These are phyloP conservation scores for Fusarium temperatum DNA, from an alignment of 2,329 filamentous ascomycete genomes.

Conservation along the genomic window DNA sequence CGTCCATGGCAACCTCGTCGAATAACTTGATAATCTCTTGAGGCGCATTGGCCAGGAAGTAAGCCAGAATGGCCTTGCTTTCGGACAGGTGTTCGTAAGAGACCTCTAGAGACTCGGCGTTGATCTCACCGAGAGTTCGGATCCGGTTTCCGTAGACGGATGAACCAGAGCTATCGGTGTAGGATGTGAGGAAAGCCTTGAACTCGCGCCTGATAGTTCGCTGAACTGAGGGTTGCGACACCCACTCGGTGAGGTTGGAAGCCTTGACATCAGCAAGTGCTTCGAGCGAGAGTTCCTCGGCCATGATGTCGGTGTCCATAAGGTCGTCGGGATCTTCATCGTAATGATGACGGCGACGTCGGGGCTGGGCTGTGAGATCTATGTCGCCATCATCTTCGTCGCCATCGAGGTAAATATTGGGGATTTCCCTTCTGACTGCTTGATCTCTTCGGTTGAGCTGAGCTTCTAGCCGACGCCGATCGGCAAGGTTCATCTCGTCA, in stretches of 20 bases:
- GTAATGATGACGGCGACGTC: slow-evolving; percentile 86
- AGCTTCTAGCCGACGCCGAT: slow-evolving; percentile 75
- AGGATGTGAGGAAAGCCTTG: slow-evolving; percentile 96
- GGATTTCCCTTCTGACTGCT: slow-evolving; percentile 74
- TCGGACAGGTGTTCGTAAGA: slow-evolving; percentile 92
- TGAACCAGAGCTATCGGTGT: slow-evolving; percentile 85
- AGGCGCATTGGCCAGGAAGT: slow-evolving; percentile 94
- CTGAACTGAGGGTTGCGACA: slow-evolving; percentile 88
- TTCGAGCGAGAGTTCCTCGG: slow-evolving; percentile 92
- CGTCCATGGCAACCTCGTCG: slow-evolving; percentile 96
- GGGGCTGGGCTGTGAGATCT: slow-evolving; percentile 85
- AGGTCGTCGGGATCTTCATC: slow-evolving; percentile 95
- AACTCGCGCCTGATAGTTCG: slow-evolving; percentile 95
- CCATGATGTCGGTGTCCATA: slow-evolving; percentile 93
- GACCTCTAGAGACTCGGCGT: slow-evolving; percentile 94
- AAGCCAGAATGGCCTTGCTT: slow-evolving; percentile 92
- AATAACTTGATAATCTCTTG: slow-evolving; percentile 96
- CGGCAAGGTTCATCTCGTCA: slow-evolving; percentile 72
- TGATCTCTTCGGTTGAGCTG: slow-evolving; percentile 78
- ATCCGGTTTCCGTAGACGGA: slow-evolving; percentile 97
- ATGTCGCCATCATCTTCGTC: slow-evolving; percentile 87
- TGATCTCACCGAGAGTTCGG: slow-evolving; percentile 93
- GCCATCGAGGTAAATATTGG: slow-evolving; percentile 77
- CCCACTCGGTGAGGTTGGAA: slow-evolving; percentile 93
- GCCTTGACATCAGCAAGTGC: slow-evolving; percentile 93